Evolutionary conservation across 306 rosid species (phyloP), one percentile per base, ranked within the genome.

Genomic region (Quercus parvula): DNA sequence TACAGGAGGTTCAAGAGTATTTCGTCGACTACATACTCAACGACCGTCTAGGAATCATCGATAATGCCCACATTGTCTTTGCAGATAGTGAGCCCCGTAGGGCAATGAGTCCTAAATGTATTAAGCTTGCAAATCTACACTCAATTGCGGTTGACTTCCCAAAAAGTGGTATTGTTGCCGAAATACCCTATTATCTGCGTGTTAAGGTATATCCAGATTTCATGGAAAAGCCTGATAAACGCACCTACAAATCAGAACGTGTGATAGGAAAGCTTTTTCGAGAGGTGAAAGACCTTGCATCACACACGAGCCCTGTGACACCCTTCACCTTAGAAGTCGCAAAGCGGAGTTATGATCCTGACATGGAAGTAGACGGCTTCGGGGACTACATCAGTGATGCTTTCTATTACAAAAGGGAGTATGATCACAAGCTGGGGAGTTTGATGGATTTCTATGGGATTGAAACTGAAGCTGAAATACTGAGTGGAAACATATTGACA

Each of bases 401-500:
- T 58, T 61, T 75, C 72, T 78, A 84, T 61, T 54, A 84, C 92
- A 94, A 94, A 76, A 74, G 46, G 66, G 87, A 78, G 75, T 92
- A 94, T 63, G 96, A 94, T 78, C 82, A 55, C 80, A 92, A 83
- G 67, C 70, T 94, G 81, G 80, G 86, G 19, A 90, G 79, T 79
- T 80, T 94, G 27, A 87, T 94, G 94, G 90, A 88, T 20, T 89
- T 81, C 82, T 92, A 90, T 76, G 96, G 94, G 54, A 85, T 94
- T 78, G 84, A 84, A 70, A 89, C 94, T 15, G 98, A 94, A 81
- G 92, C 92, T 20, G 97, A 90, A 81, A 87, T 94, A 69, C 70
- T 94, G 0, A 84, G 96, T 41, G 97, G 97, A 46, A 88, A 81
- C 64, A 77, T 88, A 14, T 78, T 94, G 84, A 85, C 58, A 66